Base-by-base conservation (phyloP, 2,329 filamentous ascomycete species). In the Tolypocladium inflatum region DNA sequence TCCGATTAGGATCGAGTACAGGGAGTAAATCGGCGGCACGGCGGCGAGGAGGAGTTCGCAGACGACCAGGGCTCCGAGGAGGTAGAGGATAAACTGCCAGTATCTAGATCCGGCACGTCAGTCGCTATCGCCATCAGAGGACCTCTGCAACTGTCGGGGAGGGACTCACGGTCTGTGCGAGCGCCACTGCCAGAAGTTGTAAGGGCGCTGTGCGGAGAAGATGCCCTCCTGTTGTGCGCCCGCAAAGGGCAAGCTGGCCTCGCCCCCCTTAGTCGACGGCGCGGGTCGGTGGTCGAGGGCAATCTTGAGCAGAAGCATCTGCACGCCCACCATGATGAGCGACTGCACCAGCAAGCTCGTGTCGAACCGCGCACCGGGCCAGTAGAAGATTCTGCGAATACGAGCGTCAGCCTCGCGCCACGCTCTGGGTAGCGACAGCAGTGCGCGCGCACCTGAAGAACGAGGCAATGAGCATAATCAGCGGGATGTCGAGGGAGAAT, bases 161-260 rank as follows among this genome's bases (percentile, higher is more conserved):
- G 48, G 19, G 41, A 77, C 81, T 60, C 70, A 87, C 75, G 88
- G 88, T 65, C 85, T 85, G 7, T 85, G 79, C 23, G 82, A 83
- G 58, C 84, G 80, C 90, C 90, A 93, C 71, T 90, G 88, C 90
- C 90, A 93, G 70, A 93, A 93, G 66, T 85, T 82, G 68, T 86
- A 92, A 0, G 89, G 89, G 30, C 89, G 78, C 60, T 76, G 78
- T n/a, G 66, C 66, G 11, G 66, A 65, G 59, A 68, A 68, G 8
- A 66, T 30, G 11, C 69, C 74, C 61, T 78, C 74, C 43, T 77
- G 70, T 9, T 75, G 67, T 6, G 58, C 54, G 26, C 80, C 81
- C 2, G 81, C 77, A 69, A 92, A 91, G 15, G 89, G 89, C 26
- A 77, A 62, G 3, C 79, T 76, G 8, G 80, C 76, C 55, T 85